Conservation (phyloP, 805 yeast genomes). For the Cephaloascus albidus region DNA sequence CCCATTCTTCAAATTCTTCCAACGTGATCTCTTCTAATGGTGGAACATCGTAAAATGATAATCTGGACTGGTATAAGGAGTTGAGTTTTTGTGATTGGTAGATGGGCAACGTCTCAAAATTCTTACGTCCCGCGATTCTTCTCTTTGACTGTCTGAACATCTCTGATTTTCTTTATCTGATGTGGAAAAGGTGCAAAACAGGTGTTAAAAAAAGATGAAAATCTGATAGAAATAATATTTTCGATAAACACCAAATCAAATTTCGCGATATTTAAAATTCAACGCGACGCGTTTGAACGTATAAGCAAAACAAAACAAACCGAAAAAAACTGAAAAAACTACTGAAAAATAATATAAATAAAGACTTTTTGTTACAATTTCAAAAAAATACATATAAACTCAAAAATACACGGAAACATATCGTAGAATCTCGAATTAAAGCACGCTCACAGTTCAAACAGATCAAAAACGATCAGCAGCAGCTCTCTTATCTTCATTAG, state of each 20-base stretch:
- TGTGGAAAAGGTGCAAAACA: neutral
- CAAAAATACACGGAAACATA: neutral
- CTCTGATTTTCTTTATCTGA: neutral
- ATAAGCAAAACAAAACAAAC: neutral
- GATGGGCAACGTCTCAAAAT: conserved; percentile 30
- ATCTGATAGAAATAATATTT: too few species aligned
- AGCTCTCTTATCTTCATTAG: conserved; percentile 27
- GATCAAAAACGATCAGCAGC: neutral
- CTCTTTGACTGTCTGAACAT: conserved; percentile 74
- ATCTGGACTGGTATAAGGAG: conserved; percentile 43
- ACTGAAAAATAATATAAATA: neutral
- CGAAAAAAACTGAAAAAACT: conserved; percentile 1
- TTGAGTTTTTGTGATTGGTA: conserved; percentile 19
- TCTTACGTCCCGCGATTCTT: conserved; percentile 64
- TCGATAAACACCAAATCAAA: neutral
- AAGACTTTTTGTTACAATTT: conserved; percentile 1
- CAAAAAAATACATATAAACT: neutral
- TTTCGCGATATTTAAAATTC: too few species aligned
- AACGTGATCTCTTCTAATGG: conserved; percentile 82
- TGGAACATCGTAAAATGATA: conserved; percentile 68
- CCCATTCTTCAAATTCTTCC: conserved; percentile 93
- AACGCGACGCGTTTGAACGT: conserved; percentile 1
- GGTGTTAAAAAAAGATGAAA: neutral
- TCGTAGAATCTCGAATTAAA: neutral
- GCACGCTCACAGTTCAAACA: neutral